A percentile compares a stretch with the other conserved stretches of the same genome.
Evolutionary conservation across 2,329 filamentous ascomycete genomes (phyloP).

Genomic region (Talaromyces sp.): DNA sequence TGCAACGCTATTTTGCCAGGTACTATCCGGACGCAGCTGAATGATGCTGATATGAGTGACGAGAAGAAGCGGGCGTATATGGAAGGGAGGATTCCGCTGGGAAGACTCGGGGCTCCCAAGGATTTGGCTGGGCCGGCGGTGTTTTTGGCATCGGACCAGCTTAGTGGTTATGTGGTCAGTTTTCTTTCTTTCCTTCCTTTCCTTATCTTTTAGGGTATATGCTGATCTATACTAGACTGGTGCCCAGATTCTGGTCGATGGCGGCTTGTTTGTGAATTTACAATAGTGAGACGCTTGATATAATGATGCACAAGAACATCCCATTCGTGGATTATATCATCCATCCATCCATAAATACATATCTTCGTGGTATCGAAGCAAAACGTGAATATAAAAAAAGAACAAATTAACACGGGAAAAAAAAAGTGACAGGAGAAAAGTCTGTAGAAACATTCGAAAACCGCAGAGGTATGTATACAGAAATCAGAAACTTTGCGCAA

Average conservation of each 20-base stretch:
- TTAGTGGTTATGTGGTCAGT: slow-evolving; percentile 69
- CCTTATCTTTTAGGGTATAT: slow-evolving; percentile 2
- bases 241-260: slow-evolving; percentile 79
- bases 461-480: slow-evolving; percentile 9
- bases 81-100: slow-evolving; percentile 75
- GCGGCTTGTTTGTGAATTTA: slow-evolving; percentile 83
- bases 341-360: slow-evolving; percentile 12
- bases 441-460: not conserved
- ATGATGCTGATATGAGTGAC: slow-evolving; percentile 74
- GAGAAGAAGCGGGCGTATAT: slow-evolving; percentile 70
- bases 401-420: not conserved
- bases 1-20: slow-evolving; percentile 83
- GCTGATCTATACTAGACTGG: slow-evolving; percentile 51
- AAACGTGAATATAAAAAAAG: not conserved
- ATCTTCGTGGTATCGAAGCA: slow-evolving; percentile 6
- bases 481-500: not conserved
- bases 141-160: slow-evolving; percentile 72
- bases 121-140: slow-evolving; percentile 82
- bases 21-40: slow-evolving; percentile 78
- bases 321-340: not conserved
- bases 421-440: slow-evolving; percentile 1
- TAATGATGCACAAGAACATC: not conserved
- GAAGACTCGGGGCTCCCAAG: slow-evolving; percentile 64
- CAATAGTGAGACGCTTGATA: slow-evolving; percentile 48
- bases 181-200: not conserved